These are phyloP conservation scores for Areca catechu DNA, from an alignment of 176 grass and related monocot species.

Conservation along the genomic window DNA sequence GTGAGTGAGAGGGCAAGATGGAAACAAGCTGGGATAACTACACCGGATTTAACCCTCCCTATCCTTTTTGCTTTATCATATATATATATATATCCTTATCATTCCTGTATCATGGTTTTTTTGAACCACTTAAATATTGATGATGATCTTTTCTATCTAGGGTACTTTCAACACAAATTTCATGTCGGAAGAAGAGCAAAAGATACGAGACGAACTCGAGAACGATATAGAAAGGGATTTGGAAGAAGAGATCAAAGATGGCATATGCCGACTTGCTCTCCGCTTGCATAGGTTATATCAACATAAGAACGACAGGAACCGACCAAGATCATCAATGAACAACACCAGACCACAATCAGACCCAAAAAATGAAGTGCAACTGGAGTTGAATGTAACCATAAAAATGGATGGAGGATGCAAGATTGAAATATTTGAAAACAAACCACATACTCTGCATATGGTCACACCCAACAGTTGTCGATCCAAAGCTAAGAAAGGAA, in stretches of 20 bases:
- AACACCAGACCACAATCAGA: too few relatives aligned
- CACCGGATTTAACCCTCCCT: too few relatives aligned
- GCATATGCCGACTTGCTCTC: slow-evolving; percentile 12
- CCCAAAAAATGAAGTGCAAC: background rate
- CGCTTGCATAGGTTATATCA: slow-evolving; percentile 26
- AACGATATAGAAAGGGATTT: slow-evolving; percentile 27
- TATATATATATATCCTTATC: too few relatives aligned
- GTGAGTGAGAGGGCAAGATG: too few relatives aligned
- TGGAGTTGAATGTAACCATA: slow-evolving; percentile 21
- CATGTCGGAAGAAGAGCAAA: slow-evolving; percentile 16
- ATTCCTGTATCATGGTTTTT: too few relatives aligned
- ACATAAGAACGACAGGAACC: slow-evolving; percentile 17
- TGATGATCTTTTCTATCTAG: background rate
- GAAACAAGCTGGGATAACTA: too few relatives aligned
- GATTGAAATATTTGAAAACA: slow-evolving; percentile 23
- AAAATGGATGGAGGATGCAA: slow-evolving; percentile 16
- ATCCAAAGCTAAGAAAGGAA: slow-evolving; percentile 10
- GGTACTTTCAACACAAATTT: slow-evolving; percentile 1
- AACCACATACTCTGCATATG: background rate
- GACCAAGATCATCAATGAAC: too few relatives aligned
- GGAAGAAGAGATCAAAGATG: slow-evolving; percentile 35
- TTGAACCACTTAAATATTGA: too few relatives aligned
- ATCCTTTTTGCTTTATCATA: too few relatives aligned
- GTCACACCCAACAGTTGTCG: slow-evolving; percentile 2
- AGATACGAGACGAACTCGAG: slow-evolving; percentile 27